Evolutionary conservation across 1,284 basidiomycete species (phyloP), one percentile per base, ranked within the genome.

Genomic region (Thecaphora thlaspeos): DNA sequence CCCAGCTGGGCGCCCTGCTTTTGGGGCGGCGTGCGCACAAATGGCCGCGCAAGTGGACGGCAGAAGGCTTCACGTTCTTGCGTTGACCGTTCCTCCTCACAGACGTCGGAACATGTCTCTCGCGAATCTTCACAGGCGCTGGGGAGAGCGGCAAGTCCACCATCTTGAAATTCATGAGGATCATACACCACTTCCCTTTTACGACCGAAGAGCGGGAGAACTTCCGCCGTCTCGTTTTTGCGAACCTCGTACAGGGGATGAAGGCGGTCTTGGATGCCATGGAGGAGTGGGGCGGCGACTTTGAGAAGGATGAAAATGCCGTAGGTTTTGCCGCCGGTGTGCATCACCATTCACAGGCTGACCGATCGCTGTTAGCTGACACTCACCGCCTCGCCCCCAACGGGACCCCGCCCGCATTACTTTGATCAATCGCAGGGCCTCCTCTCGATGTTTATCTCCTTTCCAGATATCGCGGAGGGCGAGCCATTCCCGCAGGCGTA

Each of bases 111-210:
- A n/a, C n/a, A n/a, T 30, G 28, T 30, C 7, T 30, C 28, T 14
- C 28, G 7, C 8, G 28, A 30, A 30, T 30, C 37, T 38, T 11
- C 7, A 2, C 24, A 42, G 55, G 92, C 34, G 92, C 92, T 40
- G 92, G 92, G 34, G 92, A 94, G 75, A 90, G 88, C 28, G 92
- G 92, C 41, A 96, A 96, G 80, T 91, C 89, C 12, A 95, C 92
- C 4, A 83, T 92, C 67, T 83, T 92, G 76, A 91, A 91, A 86
- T 89, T 91, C 86, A 91, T 91, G 89, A 86, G 90, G 24, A 81
- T 91, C 40, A 91, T 91, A 57, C 89, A 91, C 78, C 83, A 84
- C 61, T 81, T 89, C 2, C 86, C 87, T 0, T 91, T 91, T 79
- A 84, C 86, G 0, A 44, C 82, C 0, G 84, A 85, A 73, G 89